phyloP scores from a whole-genome alignment of 352 stramenopile genomes.

The Phytopythium kandeliae region DNA sequence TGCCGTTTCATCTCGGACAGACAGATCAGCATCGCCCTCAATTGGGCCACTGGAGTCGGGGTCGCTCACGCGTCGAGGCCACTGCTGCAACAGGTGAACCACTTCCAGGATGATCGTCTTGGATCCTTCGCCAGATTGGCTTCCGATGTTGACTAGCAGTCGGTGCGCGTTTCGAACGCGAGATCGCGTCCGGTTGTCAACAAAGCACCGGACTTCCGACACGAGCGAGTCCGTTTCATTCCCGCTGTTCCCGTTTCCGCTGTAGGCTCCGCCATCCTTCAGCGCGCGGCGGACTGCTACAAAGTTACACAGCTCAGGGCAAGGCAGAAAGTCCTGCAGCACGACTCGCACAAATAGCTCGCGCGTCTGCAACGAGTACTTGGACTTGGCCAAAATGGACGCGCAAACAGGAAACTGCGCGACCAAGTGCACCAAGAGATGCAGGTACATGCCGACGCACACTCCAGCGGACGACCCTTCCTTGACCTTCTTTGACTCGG shows the following conservation, averaged over 20 bases:
- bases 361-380: conserved; percentile 21
- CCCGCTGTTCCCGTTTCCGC: conserved; percentile 20
- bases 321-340: conserved; percentile 69
- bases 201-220: conserved; percentile 25
- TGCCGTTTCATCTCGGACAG: conserved; percentile 58
- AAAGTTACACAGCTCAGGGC: conserved; percentile 64
- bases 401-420: conserved; percentile 62
- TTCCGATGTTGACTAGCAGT: conserved; percentile 58
- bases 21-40: conserved; percentile 21
- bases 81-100: conserved; percentile 61
- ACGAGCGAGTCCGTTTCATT: conserved; percentile 25
- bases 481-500: conserved; percentile 1
- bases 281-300: conserved; percentile 41
- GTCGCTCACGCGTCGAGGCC: conserved; percentile 23
- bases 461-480: conserved; percentile 8
- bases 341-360: conserved; percentile 49
- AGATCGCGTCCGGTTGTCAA: conserved; percentile 39
- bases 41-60: background rate
- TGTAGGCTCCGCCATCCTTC: conserved; percentile 46
- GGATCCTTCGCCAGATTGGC: conserved; percentile 68
- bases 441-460: conserved; percentile 63
- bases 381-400: conserved; percentile 55
- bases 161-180: conserved; percentile 64
- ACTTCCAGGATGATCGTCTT: conserved; percentile 76
- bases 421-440: conserved; percentile 70